Evolutionary conservation across 108 stramenopile species (phyloP).

Genomic region (Cyclotella kingstonii): DNA sequence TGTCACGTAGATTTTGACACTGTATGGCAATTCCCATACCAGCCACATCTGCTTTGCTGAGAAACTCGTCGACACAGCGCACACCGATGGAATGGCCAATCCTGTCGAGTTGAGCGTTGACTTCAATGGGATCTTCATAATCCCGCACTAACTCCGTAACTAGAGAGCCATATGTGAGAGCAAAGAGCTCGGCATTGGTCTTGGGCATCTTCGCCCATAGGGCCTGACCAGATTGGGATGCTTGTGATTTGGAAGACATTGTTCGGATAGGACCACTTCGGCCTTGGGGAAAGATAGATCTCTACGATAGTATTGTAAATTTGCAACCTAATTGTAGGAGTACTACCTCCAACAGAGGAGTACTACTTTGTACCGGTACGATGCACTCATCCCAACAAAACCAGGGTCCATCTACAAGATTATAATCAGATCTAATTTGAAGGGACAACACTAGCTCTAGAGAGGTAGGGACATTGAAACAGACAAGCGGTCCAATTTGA

Average conservation of each 20-base stretch:
- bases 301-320: no score
- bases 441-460: no score
- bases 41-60: conserved; percentile 81
- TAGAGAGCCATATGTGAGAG: conserved; percentile 94
- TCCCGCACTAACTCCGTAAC: conserved; percentile 91
- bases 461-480: no score
- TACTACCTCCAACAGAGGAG: no score
- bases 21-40: conserved; percentile 23
- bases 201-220: conserved; percentile 85
- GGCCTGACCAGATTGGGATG: conserved; percentile 53
- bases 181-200: conserved; percentile 94
- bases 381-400: no score
- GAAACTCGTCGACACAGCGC: conserved; percentile 93
- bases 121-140: conserved; percentile 71
- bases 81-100: conserved; percentile 96
- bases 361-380: no score
- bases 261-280: no score
- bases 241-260: conserved; percentile 53
- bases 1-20: conserved; percentile 71
- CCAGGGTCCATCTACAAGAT: no score
- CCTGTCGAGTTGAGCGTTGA: conserved; percentile 85
- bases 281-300: no score
- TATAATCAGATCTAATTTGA: no score
- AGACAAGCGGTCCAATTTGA: no score
- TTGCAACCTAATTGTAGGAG: no score